A percentile compares a stretch with the other conserved stretches of the same genome.
Conservation (phyloP, 495 filamentous ascomycete species). For the Tuber brumale region DNA sequence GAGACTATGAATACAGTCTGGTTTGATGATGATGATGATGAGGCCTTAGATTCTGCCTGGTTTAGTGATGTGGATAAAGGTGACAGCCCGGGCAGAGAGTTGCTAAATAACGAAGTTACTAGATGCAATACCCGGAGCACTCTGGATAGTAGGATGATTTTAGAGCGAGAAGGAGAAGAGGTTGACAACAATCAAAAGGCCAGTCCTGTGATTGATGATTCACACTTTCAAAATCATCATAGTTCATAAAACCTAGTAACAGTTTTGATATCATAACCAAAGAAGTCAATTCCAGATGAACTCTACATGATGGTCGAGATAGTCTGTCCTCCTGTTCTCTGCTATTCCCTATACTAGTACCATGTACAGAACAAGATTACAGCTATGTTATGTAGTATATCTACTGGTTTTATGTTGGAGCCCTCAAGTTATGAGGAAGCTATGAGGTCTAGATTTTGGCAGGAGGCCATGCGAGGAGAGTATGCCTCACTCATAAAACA, state of each 20-base stretch:
- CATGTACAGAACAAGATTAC: neutral
- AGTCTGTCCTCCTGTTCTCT: neutral
- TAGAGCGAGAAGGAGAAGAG: neutral
- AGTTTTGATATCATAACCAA: neutral
- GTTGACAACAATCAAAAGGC: neutral
- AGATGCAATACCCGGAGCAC: neutral
- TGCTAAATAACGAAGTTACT: neutral
- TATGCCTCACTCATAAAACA: conserved; percentile 3
- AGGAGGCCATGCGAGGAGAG: conserved; percentile 2
- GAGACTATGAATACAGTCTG: neutral
- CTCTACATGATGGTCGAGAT: accelerated
- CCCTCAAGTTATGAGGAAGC: neutral
- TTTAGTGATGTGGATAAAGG: neutral
- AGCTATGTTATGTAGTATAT: neutral
- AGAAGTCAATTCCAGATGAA: neutral
- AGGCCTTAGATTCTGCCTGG: neutral
- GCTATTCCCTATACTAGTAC: neutral
- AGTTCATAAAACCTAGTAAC: neutral
- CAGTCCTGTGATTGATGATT: neutral
- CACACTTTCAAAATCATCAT: neutral
- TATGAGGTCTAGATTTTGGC: neutral
- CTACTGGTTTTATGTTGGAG: neutral
- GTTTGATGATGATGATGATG: neutral
- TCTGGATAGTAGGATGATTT: neutral
- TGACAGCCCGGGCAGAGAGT: neutral